Evolutionary conservation across 352 stramenopile genomes (phyloP).

Genomic region (Globisporangium carolinianum): DNA sequence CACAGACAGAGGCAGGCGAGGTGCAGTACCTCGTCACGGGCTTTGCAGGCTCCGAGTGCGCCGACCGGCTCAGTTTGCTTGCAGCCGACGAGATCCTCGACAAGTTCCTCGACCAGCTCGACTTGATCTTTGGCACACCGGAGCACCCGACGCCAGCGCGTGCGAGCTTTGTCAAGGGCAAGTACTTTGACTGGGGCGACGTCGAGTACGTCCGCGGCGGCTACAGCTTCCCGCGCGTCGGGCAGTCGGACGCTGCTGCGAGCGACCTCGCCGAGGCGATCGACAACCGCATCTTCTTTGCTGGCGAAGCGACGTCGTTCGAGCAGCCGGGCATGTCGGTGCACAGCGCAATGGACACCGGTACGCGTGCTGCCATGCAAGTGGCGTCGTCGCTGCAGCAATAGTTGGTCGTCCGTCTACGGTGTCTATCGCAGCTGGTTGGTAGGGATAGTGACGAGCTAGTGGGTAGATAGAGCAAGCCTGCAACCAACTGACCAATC

Average conservation of each 20-base stretch:
- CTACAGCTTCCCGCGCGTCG: constrained; percentile 72
- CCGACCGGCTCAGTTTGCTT: constrained; percentile 41
- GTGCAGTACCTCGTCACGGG: constrained; percentile 70
- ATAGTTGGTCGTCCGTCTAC: not conserved
- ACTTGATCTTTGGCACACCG: constrained; percentile 64
- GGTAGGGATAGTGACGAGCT: not conserved
- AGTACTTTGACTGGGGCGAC: constrained; percentile 75
- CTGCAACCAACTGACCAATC: not conserved
- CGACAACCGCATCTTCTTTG: constrained; percentile 71
- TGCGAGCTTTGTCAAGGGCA: constrained; percentile 60
- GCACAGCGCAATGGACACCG: constrained; percentile 76
- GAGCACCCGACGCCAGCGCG: constrained; percentile 46
- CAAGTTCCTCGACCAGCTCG: constrained; percentile 62
- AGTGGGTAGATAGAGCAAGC: not conserved
- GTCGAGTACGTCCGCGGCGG: constrained; percentile 60
- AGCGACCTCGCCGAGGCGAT: constrained; percentile 51
- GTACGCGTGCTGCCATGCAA: constrained; percentile 51
- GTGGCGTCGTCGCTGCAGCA: constrained; percentile 33
- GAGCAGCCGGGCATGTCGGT: constrained; percentile 80
- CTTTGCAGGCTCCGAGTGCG: constrained; percentile 61
- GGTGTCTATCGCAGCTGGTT: too few relatives aligned
- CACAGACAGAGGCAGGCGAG: constrained; percentile 11
- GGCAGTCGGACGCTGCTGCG: constrained; percentile 53
- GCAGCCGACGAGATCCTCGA: constrained; percentile 46
- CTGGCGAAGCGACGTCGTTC: constrained; percentile 72